Conservation (phyloP, 768 basidiomycete species). For the Leccinellum albellum region DNA sequence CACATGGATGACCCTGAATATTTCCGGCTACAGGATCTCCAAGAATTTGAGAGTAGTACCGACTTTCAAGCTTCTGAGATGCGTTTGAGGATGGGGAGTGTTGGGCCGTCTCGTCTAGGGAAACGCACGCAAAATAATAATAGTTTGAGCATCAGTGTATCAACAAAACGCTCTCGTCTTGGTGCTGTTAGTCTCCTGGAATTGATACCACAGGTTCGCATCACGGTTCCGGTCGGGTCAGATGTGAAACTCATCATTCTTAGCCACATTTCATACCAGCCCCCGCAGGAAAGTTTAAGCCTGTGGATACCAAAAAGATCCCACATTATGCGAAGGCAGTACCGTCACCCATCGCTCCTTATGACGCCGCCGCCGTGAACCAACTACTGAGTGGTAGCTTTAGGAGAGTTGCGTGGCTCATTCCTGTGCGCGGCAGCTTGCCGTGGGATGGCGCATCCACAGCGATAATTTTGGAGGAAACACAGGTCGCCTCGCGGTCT, state of each 20-base stretch:
- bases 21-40: slow-evolving; percentile 36
- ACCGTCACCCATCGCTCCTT: slow-evolving; percentile 37
- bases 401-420: slow-evolving; percentile 50
- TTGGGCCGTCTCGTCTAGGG: background rate
- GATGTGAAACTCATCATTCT: slow-evolving; percentile 9
- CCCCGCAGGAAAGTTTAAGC: slow-evolving; percentile 12
- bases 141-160: slow-evolving; percentile 4
- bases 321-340: slow-evolving; percentile 33
- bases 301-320: slow-evolving; percentile 20
- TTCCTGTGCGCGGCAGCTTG: slow-evolving; percentile 51
- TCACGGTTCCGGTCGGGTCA: background rate
- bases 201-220: slow-evolving; percentile 45
- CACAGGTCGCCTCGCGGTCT: slow-evolving; percentile 14
- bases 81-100: background rate
- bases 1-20: slow-evolving; percentile 33
- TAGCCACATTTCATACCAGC: slow-evolving; percentile 25
- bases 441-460: slow-evolving; percentile 47
- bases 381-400: slow-evolving; percentile 29
- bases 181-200: slow-evolving; percentile 34
- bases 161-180: slow-evolving; percentile 34
- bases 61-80: slow-evolving; percentile 23
- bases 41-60: slow-evolving; percentile 41
- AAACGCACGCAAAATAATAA: slow-evolving; percentile 9
- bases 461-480: slow-evolving; percentile 38
- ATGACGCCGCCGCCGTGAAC: slow-evolving; percentile 30